Base-by-base conservation (phyloP, 768 basidiomycete species). In the Boletus subcaerulescens region DNA sequence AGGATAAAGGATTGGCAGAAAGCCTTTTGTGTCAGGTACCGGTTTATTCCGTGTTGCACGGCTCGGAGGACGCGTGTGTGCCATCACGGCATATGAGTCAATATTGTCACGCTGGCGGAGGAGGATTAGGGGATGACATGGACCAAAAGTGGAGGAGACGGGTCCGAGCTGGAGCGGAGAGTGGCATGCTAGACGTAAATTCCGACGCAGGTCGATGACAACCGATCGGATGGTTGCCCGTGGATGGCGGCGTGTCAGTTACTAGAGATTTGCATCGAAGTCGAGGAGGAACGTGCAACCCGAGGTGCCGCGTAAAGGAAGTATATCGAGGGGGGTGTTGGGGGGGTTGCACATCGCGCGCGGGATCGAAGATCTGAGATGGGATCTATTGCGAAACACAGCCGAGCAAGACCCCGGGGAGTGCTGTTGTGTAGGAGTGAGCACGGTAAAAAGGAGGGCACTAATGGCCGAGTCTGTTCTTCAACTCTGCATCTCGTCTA, bases 351-450 rank as follows among this genome's bases (percentile, higher is more conserved):
- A 20, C 22, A 35, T 0, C 6, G 33, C 33, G 33, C 33, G 33
- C 6, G 31, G 41, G 41, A 52, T 45, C 35, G 44, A 41, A 31
- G 48, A 66, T 66, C 62, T 48, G 22, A 56, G 62, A 29, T 29
- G 29, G 8, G 29, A 66, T 65, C 53, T 29, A 15, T 12, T 50
- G 48, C 50, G 53, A 46, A 9, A 53, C 64, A 63, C 60, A 63
- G 63, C 60, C 15, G 39, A 24, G 26, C 13, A 20, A 38, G 65
- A 66, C 65, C 65, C 65, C 65, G 36, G 53, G 45, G 51, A 66
- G 60, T 18, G 57, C 45, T 22, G 8, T 18, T 32, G 14, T 29
- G 59, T 17, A 24, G 22, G 35, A 53, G 58, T 60, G 50, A 66
- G 57, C 62, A 52, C 45, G 58, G 29, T 42, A 60, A 51, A 49